Percentiles rank a stretch among this genome's conserved stretches.
Evolutionary conservation across 78 protist species (phyloP).

Genomic region (Dictyostelium intermedium): DNA sequence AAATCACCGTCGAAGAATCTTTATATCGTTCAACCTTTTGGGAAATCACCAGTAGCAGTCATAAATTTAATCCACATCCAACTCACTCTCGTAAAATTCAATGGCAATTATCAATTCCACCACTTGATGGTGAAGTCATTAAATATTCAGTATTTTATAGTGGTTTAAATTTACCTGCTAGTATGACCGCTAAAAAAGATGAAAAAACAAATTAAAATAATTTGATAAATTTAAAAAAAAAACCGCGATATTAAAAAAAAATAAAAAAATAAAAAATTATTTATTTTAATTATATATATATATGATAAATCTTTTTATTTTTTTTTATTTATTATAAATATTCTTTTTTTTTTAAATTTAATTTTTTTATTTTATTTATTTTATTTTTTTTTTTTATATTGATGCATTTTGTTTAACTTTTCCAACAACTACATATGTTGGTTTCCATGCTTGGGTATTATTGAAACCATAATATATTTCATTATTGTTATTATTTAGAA

Average conservation of each 20-base stretch:
- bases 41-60: constrained; percentile 12
- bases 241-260: too few species aligned
- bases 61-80: constrained; percentile 13
- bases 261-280: too few species aligned
- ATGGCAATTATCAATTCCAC: constrained; percentile 59
- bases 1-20: constrained; percentile 43
- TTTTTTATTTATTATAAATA: too few species aligned
- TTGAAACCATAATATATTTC: too few species aligned
- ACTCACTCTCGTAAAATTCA: constrained; percentile 51
- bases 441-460: not conserved
- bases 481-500: too few species aligned
- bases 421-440: not conserved
- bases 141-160: constrained; percentile 33
- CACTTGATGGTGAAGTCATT: constrained; percentile 36
- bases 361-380: too few species aligned
- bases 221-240: too few species aligned
- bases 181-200: constrained; percentile 8
- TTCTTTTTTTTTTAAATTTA: too few species aligned
- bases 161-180: constrained; percentile 47
- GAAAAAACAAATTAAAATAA: not conserved
- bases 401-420: not conserved
- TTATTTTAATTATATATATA: too few species aligned
- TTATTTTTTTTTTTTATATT: too few species aligned
- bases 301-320: too few species aligned
- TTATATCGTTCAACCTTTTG: constrained; percentile 37